Percentiles rank a stretch among this genome's conserved stretches.
Conservation (phyloP, 2,329 filamentous ascomycete genomes). For the Colletotrichum salicis region DNA sequence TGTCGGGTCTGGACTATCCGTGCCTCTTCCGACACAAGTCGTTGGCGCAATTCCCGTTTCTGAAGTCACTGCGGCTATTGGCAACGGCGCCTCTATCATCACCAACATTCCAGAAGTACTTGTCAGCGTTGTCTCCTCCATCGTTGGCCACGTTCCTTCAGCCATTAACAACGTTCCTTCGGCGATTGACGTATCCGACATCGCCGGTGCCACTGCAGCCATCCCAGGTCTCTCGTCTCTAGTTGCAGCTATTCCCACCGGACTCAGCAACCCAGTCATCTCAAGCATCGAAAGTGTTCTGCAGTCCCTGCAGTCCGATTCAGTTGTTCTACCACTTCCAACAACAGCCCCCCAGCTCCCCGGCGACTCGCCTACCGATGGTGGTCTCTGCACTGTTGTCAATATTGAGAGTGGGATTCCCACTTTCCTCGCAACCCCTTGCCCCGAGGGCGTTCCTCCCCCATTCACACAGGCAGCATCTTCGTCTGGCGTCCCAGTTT, state of each 20-base stretch:
- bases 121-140: not conserved
- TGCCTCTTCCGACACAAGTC: not conserved
- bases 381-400: slow-evolving; percentile 11
- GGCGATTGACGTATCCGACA: not conserved
- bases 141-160: not conserved
- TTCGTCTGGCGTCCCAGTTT: not conserved
- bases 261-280: not conserved
- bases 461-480: not conserved
- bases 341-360: slow-evolving; percentile 18
- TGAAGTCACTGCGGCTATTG: not conserved
- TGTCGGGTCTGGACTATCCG: not conserved
- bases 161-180: not conserved
- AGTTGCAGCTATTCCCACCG: not conserved
- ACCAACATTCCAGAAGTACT: not conserved
- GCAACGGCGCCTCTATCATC: not conserved
- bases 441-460: not conserved
- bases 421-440: slow-evolving; percentile 10
- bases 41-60: not conserved
- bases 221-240: not conserved
- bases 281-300: not conserved
- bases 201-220: not conserved
- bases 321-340: not conserved
- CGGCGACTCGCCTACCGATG: not conserved
- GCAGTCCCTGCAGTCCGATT: not conserved
- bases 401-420: slow-evolving; percentile 10